Evolutionary conservation across 2,329 filamentous ascomycete genomes (phyloP), one percentile per base, ranked within the genome.

Genomic region (Blumeria hordei): DNA sequence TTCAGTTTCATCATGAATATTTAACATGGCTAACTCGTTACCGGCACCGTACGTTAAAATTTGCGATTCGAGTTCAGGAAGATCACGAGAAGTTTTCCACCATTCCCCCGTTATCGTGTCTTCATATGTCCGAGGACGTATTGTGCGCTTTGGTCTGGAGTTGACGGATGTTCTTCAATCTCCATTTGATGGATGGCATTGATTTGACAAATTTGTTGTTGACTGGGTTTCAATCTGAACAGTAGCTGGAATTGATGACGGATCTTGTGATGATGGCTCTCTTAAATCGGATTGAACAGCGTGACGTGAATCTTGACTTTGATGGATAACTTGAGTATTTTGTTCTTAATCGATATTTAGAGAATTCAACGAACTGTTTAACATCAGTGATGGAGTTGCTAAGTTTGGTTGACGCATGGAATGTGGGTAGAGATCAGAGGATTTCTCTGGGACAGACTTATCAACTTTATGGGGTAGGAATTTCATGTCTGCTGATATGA

Each of bases 31-130:
- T 35, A 32, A 35, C 16, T 52, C 8, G 2, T 35, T 7, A 7
- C 16, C 49, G 5, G 18, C 49, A 52, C 21, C 21, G 4, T 4
- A 2, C 4, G 21, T 28, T 28, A 4, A 28, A 4, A 2, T 28
- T 4, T 28, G 21, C 21, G 4, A 28, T 28, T 28, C 4, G 21
- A 4, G 21, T 28, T 28, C 21, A 28, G 21, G 21, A 28, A 28
- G 21, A 28, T 28, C 4, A 28, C 21, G 21, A 28, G 4, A 28
- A 28, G 21, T 28, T 49, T 32, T 96, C 61, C 75, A 80, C 58
- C 92, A 96, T 67, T 94, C 87, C 1, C 90, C 88, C 0, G 77
- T 80, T 10, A 73, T 96, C 8, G 74, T 98, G 41, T 80, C 80
- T 1, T 94, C 87, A 1, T 76, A 80, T 58, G 78, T 87, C 35